These are phyloP conservation scores for Chenopodium formosanum DNA, from an alignment of 148 eudicot genomes.

Conservation along the genomic window DNA sequence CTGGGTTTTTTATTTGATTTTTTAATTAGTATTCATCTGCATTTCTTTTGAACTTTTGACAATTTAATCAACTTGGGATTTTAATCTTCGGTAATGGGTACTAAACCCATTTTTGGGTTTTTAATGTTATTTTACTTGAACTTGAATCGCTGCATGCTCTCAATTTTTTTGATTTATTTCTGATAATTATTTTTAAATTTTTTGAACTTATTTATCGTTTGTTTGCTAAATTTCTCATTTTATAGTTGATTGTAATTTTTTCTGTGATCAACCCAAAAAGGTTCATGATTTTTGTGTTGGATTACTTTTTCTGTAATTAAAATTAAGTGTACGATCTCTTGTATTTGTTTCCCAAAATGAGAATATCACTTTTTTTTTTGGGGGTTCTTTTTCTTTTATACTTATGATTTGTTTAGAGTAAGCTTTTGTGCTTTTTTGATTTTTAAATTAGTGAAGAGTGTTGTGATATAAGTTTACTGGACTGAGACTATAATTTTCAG, in stretches of 20 bases:
- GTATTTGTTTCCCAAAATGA: neutral
- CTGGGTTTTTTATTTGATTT: neutral
- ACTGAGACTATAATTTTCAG: neutral
- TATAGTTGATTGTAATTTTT: neutral
- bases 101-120: neutral
- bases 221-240: neutral
- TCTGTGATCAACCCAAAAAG: conserved; percentile 2
- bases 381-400: neutral
- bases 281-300: conserved; percentile 3
- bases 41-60: neutral
- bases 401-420: too few species aligned
- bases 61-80: neutral
- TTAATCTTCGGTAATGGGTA: neutral
- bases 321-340: neutral
- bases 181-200: neutral
- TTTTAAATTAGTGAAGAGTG: neutral
- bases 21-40: neutral
- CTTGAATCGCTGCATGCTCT: conserved; percentile 13
- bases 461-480: neutral
- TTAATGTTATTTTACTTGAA: neutral
- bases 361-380: neutral
- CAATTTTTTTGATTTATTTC: neutral
- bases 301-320: neutral
- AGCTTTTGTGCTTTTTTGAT: too few species aligned
- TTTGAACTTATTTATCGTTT: neutral